Percentiles rank a stretch among this genome's conserved stretches.
Evolutionary conservation across 495 filamentous ascomycete genomes (phyloP).

Genomic region (Rusavskia elegans): DNA sequence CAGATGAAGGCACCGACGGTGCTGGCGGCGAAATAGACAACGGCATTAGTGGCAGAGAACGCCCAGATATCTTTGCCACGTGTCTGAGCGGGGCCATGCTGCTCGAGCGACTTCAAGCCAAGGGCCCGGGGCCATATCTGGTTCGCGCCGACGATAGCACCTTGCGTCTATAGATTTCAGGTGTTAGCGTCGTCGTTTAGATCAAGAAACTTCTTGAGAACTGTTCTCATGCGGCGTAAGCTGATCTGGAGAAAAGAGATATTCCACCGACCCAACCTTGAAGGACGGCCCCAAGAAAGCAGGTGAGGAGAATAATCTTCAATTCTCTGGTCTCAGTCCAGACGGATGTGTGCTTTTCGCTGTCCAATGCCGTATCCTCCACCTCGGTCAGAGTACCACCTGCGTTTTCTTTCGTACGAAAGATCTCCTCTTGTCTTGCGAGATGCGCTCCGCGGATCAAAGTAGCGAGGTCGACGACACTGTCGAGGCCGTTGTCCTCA

Average conservation of each 20-base stretch:
- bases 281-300: constrained; percentile 7
- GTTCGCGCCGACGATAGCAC: constrained; percentile 6
- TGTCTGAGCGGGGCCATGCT: not conserved
- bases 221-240: too few species aligned
- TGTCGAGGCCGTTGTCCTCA: constrained; percentile 1
- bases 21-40: constrained; percentile 6
- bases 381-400: constrained; percentile 1
- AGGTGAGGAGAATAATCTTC: constrained; percentile 7
- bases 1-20: constrained; percentile 8
- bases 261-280: constrained; percentile 6
- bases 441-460: constrained; percentile 6
- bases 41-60: constrained; percentile 9
- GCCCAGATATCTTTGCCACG: constrained; percentile 4
- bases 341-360: constrained; percentile 8
- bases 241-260: too few species aligned
- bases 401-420: not conserved
- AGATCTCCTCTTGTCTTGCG: constrained; percentile 6
- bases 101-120: not conserved
- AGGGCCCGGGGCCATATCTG: constrained; percentile 2
- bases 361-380: constrained; percentile 7
- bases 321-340: constrained; percentile 9
- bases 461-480: constrained; percentile 6
- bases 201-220: too few species aligned
- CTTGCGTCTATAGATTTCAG: not conserved
- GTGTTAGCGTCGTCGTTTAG: too few species aligned